A percentile compares a stretch with the other conserved stretches of the same genome.
Conservation (phyloP, 1,284 basidiomycete genomes). For the Gastroboletus turbinatus region DNA sequence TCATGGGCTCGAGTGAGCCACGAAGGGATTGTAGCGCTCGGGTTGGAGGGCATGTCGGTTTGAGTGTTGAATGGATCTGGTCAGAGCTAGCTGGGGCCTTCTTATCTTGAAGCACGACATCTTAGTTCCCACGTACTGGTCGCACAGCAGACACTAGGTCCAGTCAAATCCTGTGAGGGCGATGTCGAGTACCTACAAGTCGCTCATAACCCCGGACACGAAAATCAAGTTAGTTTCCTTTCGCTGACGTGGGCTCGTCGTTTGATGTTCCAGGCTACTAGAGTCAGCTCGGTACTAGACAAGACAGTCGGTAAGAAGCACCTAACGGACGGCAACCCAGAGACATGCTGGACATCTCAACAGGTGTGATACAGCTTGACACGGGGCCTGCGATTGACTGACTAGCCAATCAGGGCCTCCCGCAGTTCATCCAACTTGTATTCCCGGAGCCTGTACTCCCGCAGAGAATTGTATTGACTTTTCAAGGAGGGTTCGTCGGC, state of each 20-base stretch:
- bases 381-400: constrained; percentile 6
- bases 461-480: constrained; percentile 58
- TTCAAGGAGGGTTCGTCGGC: constrained; percentile 83
- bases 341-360: constrained; percentile 84
- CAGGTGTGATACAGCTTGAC: constrained; percentile 46
- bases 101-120: background rate
- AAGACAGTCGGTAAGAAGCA: constrained; percentile 72
- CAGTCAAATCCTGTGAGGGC: constrained; percentile 9
- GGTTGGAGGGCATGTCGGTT: constrained; percentile 14
- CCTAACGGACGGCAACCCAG: constrained; percentile 67
- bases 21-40: constrained; percentile 6
- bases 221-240: constrained; percentile 47
- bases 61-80: background rate
- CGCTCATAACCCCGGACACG: constrained; percentile 38
- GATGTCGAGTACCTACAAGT: constrained; percentile 21
- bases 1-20: constrained; percentile 23
- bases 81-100: background rate
- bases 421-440: constrained; percentile 67
- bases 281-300: constrained; percentile 84
- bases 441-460: constrained; percentile 57
- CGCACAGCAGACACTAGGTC: background rate
- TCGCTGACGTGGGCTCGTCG: background rate
- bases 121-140: constrained; percentile 20
- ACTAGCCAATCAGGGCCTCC: constrained; percentile 42
- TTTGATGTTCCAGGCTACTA: constrained; percentile 29